phyloP scores from a whole-genome alignment of 768 basidiomycete species.

The Mycena polygramma region DNA sequence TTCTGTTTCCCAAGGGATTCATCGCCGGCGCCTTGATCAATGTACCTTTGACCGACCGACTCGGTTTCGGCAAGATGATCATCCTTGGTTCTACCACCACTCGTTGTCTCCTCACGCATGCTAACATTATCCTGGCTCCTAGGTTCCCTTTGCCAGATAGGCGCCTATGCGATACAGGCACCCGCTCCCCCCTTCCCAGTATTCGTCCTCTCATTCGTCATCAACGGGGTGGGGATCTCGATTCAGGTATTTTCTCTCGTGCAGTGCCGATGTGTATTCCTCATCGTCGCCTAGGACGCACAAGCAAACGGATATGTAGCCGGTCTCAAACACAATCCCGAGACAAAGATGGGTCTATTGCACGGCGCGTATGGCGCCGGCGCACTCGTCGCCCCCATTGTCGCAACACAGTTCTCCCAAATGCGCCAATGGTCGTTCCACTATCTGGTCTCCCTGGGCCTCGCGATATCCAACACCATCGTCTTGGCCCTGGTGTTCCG shows the following conservation, averaged over 20 bases:
- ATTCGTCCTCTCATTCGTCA: conserved; percentile 57
- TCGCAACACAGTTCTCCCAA: conserved; percentile 71
- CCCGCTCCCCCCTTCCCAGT: conserved; percentile 66
- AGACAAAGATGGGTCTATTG: conserved; percentile 65
- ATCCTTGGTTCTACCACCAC: conserved; percentile 36
- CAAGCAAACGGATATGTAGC: conserved; percentile 69
- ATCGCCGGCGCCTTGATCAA: conserved; percentile 61
- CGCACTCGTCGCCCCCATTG: conserved; percentile 64
- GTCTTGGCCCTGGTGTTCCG: conserved; percentile 62
- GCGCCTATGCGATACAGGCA: conserved; percentile 59
- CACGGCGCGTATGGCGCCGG: conserved; percentile 54
- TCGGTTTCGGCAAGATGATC: conserved; percentile 57
- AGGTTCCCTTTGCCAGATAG: conserved; percentile 60
- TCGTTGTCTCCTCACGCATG: no score
- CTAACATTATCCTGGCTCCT: neutral
- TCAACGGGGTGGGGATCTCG: conserved; percentile 66
- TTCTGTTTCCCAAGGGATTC: conserved; percentile 54
- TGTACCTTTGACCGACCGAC: conserved; percentile 56
- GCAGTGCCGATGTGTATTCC: neutral
- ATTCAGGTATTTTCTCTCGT: conserved; percentile 50
- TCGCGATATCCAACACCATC: conserved; percentile 61
- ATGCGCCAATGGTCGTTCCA: conserved; percentile 66
- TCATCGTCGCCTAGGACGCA: conserved; percentile 57
- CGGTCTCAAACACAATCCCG: conserved; percentile 55
- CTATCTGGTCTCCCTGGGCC: conserved; percentile 64